These are phyloP conservation scores for Elongisporangium senticosum DNA, from an alignment of 352 stramenopile genomes.

Conservation along the genomic window DNA sequence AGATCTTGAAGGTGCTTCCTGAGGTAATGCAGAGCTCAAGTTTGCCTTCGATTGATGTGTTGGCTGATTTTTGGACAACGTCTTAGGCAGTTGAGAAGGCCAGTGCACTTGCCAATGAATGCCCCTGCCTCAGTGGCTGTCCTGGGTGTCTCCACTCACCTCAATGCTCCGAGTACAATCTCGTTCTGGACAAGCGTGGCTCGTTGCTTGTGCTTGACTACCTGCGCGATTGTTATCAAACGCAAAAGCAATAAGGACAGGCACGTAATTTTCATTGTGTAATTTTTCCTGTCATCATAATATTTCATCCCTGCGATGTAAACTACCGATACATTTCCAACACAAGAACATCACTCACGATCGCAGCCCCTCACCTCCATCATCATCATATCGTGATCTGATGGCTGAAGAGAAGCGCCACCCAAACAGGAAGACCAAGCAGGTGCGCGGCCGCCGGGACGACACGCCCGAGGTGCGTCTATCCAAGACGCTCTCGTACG, in stretches of 20 bases:
- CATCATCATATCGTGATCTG: background rate
- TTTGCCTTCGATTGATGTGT: background rate
- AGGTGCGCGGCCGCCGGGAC: conserved; percentile 14
- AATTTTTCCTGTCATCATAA: too few relatives aligned
- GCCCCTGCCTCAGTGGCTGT: conserved; percentile 73
- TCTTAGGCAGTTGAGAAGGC: conserved; percentile 42
- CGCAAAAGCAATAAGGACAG: background rate
- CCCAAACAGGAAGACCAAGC: background rate
- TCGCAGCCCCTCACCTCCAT: too few relatives aligned
- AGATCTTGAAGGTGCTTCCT: conserved; percentile 61
- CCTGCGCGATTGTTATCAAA: conserved; percentile 14
- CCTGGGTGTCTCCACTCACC: conserved; percentile 84
- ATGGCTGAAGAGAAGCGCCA: background rate
- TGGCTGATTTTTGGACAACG: background rate
- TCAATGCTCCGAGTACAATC: conserved; percentile 88
- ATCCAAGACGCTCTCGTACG: conserved; percentile 75
- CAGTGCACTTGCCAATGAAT: conserved; percentile 70
- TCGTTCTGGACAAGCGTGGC: conserved; percentile 80
- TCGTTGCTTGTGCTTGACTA: conserved; percentile 65
- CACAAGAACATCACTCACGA: background rate
- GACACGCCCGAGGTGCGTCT: conserved; percentile 57
- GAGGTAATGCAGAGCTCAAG: conserved; percentile 22
- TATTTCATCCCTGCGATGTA: too few relatives aligned
- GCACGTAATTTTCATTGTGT: too few relatives aligned
- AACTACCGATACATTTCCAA: background rate